A percentile compares a stretch with the other conserved stretches of the same genome.
Evolutionary conservation across 768 basidiomycete genomes (phyloP).

Genomic region (Xerocomus brunneocitrinus): DNA sequence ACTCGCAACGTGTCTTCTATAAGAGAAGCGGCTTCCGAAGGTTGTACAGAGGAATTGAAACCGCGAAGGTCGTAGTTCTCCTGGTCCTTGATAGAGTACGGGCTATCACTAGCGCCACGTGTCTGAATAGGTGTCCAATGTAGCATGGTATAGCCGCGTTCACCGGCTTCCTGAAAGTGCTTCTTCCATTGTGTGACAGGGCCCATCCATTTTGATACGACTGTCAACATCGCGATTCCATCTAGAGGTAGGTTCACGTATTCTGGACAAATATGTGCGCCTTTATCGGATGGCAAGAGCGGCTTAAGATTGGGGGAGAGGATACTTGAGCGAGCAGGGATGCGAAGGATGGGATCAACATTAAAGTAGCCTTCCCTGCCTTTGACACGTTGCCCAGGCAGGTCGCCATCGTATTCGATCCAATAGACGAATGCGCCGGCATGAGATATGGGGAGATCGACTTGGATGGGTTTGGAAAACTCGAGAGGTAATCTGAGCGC

Average conservation of each 20-base stretch:
- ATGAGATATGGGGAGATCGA: slow-evolving; percentile 94
- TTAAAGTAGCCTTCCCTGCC: slow-evolving; percentile 95
- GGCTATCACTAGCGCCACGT: slow-evolving; percentile 83
- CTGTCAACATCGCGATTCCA: slow-evolving; percentile 81
- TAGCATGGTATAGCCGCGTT: slow-evolving; percentile 96
- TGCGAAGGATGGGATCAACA: slow-evolving; percentile 83
- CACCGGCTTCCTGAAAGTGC: slow-evolving; percentile 77
- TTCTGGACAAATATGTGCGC: slow-evolving; percentile 46
- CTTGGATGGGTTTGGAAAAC: slow-evolving; percentile 86
- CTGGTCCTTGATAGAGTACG: slow-evolving; percentile 92
- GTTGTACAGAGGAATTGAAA: slow-evolving; percentile 43
- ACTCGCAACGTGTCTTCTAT: slow-evolving; percentile 62
- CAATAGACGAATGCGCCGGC: slow-evolving; percentile 95
- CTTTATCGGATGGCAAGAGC: slow-evolving; percentile 49
- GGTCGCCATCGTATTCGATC: slow-evolving; percentile 80
- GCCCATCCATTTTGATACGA: slow-evolving; percentile 99
- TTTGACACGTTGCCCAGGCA: slow-evolving; percentile 57
- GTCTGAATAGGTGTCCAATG: slow-evolving; percentile 96
- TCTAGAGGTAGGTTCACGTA: slow-evolving; percentile 75
- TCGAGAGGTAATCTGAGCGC: slow-evolving; percentile 68
- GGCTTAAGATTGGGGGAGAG: slow-evolving; percentile 52
- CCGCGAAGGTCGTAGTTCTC: slow-evolving; percentile 74
- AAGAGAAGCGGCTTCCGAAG: slow-evolving; percentile 49
- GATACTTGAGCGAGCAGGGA: slow-evolving; percentile 70
- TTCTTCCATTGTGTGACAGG: slow-evolving; percentile 69